These are phyloP conservation scores for Spergularia marina DNA, from an alignment of 148 eudicot genomes.

Conservation along the genomic window DNA sequence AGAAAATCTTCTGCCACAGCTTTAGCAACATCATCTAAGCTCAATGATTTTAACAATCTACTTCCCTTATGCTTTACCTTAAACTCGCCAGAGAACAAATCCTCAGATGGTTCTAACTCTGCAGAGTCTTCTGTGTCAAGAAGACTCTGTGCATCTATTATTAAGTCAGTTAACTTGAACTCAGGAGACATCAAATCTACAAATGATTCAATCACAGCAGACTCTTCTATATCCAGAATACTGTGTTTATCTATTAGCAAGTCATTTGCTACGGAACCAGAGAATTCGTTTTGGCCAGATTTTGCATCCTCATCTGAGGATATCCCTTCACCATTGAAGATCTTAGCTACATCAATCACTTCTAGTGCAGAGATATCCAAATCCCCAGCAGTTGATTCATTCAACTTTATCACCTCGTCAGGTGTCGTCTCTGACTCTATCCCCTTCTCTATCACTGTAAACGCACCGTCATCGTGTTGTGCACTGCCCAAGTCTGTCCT, in stretches of 20 bases:
- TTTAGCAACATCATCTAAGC: conserved; percentile 61
- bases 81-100: conserved; percentile 17
- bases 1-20: conserved; percentile 71
- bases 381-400: conserved; percentile 24
- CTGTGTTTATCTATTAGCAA: conserved; percentile 16
- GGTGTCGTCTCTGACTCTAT: conserved; percentile 29
- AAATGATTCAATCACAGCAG: conserved; percentile 24
- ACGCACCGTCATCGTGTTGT: conserved; percentile 28
- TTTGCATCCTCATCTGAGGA: conserved; percentile 30
- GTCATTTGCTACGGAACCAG: conserved; percentile 9
- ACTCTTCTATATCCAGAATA: conserved; percentile 21
- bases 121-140: conserved; percentile 27
- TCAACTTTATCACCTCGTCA: conserved; percentile 22
- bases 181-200: conserved; percentile 16
- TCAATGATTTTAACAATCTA: conserved; percentile 43
- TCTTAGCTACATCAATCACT: conserved; percentile 49
- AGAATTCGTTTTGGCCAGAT: conserved; percentile 5
- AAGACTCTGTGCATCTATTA: conserved; percentile 20
- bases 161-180: conserved; percentile 4
- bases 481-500: conserved; percentile 23
- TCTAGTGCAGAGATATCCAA: conserved; percentile 38
- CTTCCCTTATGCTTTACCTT: conserved; percentile 26
- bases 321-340: conserved; percentile 43
- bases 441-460: conserved; percentile 42
- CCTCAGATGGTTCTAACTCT: conserved; percentile 25